A percentile compares a stretch with the other conserved stretches of the same genome.
These are phyloP conservation scores for Aegilops longissima DNA, from an alignment of 176 grass and related monocot genomes.

Conservation along the genomic window DNA sequence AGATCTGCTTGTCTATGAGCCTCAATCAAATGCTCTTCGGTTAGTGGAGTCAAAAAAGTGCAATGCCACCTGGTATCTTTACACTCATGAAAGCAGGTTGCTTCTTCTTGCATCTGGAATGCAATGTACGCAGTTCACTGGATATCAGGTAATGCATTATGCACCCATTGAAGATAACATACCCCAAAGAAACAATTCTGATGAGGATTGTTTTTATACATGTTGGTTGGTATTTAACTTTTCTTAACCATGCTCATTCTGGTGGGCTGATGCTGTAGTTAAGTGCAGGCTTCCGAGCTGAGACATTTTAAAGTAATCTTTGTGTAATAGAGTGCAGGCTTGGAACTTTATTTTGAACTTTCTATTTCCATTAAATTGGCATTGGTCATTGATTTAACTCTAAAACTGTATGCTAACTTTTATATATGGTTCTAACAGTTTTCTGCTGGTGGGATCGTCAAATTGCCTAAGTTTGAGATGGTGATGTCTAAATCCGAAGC, in stretches of 20 bases:
- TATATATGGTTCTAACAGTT: slow-evolving; percentile 48
- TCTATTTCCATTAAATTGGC: not conserved
- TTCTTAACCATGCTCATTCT: slow-evolving; percentile 7
- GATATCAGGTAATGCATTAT: slow-evolving; percentile 73
- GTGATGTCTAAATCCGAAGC: slow-evolving; percentile 80
- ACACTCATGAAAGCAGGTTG: slow-evolving; percentile 96
- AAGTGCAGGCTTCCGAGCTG: not conserved
- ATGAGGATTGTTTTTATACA: not conserved
- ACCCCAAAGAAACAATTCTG: not conserved
- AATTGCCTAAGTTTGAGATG: slow-evolving; percentile 97
- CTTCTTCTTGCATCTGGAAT: slow-evolving; percentile 96
- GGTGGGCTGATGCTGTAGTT: not conserved
- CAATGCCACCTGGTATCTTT: slow-evolving; percentile 84
- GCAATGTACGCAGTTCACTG: slow-evolving; percentile 78
- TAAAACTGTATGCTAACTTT: slow-evolving; percentile 17
- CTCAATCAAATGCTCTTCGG: slow-evolving; percentile 64
- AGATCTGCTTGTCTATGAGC: slow-evolving; percentile 81
- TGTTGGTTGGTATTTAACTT: not conserved
- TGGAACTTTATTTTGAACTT: not conserved
- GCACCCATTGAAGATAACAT: not conserved
- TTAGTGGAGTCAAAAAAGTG: slow-evolving; percentile 78
- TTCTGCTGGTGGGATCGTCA: slow-evolving; percentile 84
- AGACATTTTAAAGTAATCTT: slow-evolving; percentile 2
- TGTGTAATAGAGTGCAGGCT: not conserved
- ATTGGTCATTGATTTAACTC: not conserved